phyloP scores from a whole-genome alignment of 129 eudicot species.

The Flaveria ramosissima region DNA sequence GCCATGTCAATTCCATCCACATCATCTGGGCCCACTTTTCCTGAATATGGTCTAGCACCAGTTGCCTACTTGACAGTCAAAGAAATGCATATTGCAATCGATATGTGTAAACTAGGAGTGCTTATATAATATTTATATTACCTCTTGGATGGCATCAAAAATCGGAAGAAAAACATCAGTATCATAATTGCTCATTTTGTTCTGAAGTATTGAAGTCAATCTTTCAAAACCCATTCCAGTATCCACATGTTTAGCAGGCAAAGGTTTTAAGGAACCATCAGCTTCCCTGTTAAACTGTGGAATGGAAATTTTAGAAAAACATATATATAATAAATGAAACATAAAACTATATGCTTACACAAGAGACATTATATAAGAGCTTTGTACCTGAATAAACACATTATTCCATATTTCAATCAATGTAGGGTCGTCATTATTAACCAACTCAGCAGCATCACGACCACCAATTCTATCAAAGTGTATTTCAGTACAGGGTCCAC shows the following conservation, averaged over 20 bases:
- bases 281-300: constrained; percentile 87
- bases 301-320: neutral
- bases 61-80: constrained; percentile 58
- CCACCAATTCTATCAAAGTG: constrained; percentile 93
- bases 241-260: constrained; percentile 96
- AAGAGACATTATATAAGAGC: constrained; percentile 4
- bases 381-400: constrained; percentile 88
- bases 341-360: neutral
- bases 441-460: constrained; percentile 88
- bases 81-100: constrained; percentile 18
- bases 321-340: neutral
- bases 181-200: constrained; percentile 94
- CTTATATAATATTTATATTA: constrained; percentile 26
- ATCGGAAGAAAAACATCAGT: constrained; percentile 88
- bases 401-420: constrained; percentile 96
- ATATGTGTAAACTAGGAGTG: neutral
- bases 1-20: constrained; percentile 93
- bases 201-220: constrained; percentile 92
- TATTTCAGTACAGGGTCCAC: constrained; percentile 98
- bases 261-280: constrained; percentile 81
- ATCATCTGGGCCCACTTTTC: constrained; percentile 91
- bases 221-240: constrained; percentile 99
- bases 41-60: constrained; percentile 78
- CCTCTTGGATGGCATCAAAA: constrained; percentile 89
- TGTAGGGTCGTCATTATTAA: constrained; percentile 94